A percentile compares a stretch with the other conserved stretches of the same genome.
Conservation (phyloP, 352 stramenopile genomes). For the Thalassiosira hispida region DNA sequence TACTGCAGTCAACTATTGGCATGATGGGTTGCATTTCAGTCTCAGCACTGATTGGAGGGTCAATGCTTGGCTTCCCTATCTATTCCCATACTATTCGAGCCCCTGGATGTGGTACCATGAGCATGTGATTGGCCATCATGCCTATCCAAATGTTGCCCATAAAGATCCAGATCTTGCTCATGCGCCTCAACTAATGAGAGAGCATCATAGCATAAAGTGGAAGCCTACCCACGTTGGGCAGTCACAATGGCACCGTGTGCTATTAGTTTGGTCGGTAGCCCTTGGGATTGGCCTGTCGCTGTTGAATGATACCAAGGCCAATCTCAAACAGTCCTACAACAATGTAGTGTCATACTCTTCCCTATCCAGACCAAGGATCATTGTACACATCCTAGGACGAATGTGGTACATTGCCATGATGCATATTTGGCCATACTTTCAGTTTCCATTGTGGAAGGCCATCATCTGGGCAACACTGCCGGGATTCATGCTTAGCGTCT, state of each 20-base stretch:
- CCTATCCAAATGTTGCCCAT: slow-evolving; percentile 92
- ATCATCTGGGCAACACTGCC: slow-evolving; percentile 51
- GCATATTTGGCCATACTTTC: slow-evolving; percentile 56
- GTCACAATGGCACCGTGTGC: slow-evolving; percentile 19
- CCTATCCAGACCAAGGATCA: slow-evolving; percentile 22
- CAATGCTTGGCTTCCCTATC: slow-evolving; percentile 58
- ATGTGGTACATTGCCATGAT: slow-evolving; percentile 39
- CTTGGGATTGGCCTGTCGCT: slow-evolving; percentile 44
- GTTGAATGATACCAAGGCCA: slow-evolving; percentile 53
- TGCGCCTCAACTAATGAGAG: slow-evolving; percentile 57
- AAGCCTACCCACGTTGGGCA: slow-evolving; percentile 37
- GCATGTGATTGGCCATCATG: slow-evolving; percentile 93
- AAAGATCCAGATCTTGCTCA: slow-evolving; percentile 64
- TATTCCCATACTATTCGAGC: slow-evolving; percentile 54
- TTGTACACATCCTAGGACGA: slow-evolving; percentile 40
- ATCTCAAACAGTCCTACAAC: slow-evolving; percentile 59
- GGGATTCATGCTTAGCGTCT: slow-evolving; percentile 44
- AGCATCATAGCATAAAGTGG: slow-evolving; percentile 60
- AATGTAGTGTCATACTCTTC: slow-evolving; percentile 58
- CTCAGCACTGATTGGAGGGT: slow-evolving; percentile 58
- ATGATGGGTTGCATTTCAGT: slow-evolving; percentile 59
- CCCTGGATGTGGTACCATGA: slow-evolving; percentile 90
- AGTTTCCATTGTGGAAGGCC: slow-evolving; percentile 53
- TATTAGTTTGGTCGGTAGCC: slow-evolving; percentile 56
- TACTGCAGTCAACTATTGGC: slow-evolving; percentile 59